These are phyloP conservation scores for Fusarium redolens DNA, from an alignment of 2,329 filamentous ascomycete genomes.

Conservation along the genomic window DNA sequence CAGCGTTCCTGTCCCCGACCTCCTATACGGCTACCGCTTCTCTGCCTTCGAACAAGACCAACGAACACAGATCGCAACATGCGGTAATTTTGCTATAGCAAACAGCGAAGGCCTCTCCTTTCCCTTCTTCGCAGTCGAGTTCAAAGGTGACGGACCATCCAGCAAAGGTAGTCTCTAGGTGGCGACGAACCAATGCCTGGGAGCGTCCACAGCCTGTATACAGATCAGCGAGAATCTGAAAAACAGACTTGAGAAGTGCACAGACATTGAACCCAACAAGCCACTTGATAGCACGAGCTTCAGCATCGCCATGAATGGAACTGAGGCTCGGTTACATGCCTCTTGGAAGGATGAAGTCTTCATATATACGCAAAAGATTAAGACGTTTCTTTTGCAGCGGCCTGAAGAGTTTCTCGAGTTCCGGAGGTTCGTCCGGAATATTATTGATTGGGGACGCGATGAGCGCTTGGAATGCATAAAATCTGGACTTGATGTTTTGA, in stretches of 20 bases:
- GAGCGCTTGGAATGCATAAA: slow-evolving; percentile 45
- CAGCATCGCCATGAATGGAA: slow-evolving; percentile 48
- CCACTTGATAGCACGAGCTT: slow-evolving; percentile 36
- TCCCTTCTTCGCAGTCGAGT: slow-evolving; percentile 1
- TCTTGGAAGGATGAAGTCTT: slow-evolving; percentile 45
- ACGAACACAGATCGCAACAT: background rate
- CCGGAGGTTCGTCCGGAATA: slow-evolving; percentile 49
- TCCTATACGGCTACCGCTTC: slow-evolving; percentile 4
- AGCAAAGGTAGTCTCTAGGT: slow-evolving; percentile 36
- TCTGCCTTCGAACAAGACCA: background rate
- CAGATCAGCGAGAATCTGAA: slow-evolving; percentile 38
- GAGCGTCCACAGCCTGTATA: slow-evolving; percentile 47
- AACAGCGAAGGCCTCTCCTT: background rate
- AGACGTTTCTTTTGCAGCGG: slow-evolving; percentile 47
- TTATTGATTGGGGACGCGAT: slow-evolving; percentile 51
- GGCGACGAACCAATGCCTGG: slow-evolving; percentile 52
- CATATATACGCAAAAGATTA: slow-evolving; percentile 1
- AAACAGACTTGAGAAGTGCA: background rate
- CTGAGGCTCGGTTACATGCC: slow-evolving; percentile 49
- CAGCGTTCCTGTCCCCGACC: slow-evolving; percentile 3
- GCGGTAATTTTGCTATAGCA: background rate
- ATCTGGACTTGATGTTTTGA: slow-evolving; percentile 11
- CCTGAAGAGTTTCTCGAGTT: slow-evolving; percentile 47
- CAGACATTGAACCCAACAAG: slow-evolving; percentile 12
- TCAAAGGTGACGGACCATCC: slow-evolving; percentile 16